Evolutionary conservation across 73 alveolate species (phyloP), one percentile per base, ranked within the genome.

Genomic region (Paramecium tetraurelia): DNA sequence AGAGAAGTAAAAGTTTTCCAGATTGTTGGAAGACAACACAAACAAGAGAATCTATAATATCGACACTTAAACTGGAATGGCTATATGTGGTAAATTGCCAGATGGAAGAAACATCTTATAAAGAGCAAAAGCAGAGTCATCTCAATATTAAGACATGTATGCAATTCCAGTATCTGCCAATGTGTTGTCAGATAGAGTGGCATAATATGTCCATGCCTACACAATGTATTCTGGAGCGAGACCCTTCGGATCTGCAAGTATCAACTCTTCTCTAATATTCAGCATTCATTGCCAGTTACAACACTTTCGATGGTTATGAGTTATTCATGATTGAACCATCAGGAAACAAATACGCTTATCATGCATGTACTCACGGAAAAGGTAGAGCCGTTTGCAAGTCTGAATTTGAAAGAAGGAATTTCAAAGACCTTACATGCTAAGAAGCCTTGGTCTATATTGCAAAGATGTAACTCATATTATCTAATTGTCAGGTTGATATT

Each of bases 301-400:
- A 95, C 93, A 92, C 93, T 9, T 92, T 87, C 46, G 95, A 95
- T 75, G 98, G 97, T 53, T 92, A 76, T 89, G 93, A 94, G 72
- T 97, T 98, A 31, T 96, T 63, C 84, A 92, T 96, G 98, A 59
- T 96, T 75, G 99, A 97, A 77, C 98, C 97, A n/a, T 93, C 98
- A 24, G 99, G 99, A 0, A 69, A 95, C 27, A 92, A 95, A 86
- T 96, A 71, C 93, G 98, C 96, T 84, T 98, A 98, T 95, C 97
- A 85, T 84, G 97, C 98, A 22, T 96, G 98, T 85, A 97, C 99
- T 29, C 86, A 95, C 68, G 99, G 99, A 36, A 97, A 98, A 92
- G 99, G 99, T 53, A 98, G 95, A 90, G 96, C 95, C 70, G 69
- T 96, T 50, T 96, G 97, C 29, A 97, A 96, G 94, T 96, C 98